Evolutionary conservation across 208 protist genomes (phyloP), one percentile per base, ranked within the genome.

Genomic region (Crithidia fasciculata): DNA sequence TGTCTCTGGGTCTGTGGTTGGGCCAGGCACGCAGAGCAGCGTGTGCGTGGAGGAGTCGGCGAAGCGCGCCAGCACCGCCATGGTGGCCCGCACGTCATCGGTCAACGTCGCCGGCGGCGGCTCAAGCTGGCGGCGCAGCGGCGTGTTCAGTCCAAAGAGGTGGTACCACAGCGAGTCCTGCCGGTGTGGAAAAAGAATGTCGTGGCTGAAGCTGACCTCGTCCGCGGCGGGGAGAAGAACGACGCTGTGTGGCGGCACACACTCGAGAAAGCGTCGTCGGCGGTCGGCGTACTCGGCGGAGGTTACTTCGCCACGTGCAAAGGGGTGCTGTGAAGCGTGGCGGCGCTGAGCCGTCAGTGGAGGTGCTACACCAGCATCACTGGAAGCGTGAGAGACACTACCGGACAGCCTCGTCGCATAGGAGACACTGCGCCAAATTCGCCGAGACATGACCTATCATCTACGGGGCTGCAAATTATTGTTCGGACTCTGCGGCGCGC

Each of bases 161-260:
- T 91, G 87, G 16, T 81, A 84, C 64, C 83, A 87, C 47, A 89
- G 45, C 5, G 81, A 71, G 65, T 89, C 74, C 44, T 88, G 83
- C 8, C 78, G 73, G 52, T 80, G 74, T 4, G 78, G 76, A 28
- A 66, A 68, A 8, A 81, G 40, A 28, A 89, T 86, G 61, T 89
- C 84, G 60, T 83, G 67, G 4, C 72, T 83, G 28, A 65, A 72
- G 13, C 44, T 36, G 9, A 61, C 16, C 39, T 76, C 70, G 56
- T 88, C 82, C 0, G 81, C 78, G 4, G 83, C 83, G 5, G 84
- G 84, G 4, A 91, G 52, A 10, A 91, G 16, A 2, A 85, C 43
- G 16, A 91, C 19, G 19, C 69, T 83, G 67, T 91, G 68, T 4
- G 79, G 68, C 18, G 74, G 54, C 41, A 91, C 61, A 18, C 55